These are phyloP conservation scores for Nicotiana attenuata DNA, from an alignment of 257 asterid species.

Conservation along the genomic window DNA sequence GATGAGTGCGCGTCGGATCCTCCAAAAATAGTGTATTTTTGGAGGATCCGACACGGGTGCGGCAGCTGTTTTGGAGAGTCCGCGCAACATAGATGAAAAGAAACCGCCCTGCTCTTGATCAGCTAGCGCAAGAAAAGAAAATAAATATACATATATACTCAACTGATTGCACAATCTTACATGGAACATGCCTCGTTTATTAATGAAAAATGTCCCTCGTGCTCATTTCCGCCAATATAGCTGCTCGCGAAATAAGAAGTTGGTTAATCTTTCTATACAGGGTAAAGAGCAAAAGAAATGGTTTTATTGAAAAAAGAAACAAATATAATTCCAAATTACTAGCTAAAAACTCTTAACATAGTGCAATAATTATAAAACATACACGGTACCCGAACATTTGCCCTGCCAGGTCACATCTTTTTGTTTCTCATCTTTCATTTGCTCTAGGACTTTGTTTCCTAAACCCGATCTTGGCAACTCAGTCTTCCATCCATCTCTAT, in stretches of 20 bases:
- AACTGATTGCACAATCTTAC: constrained; percentile 19
- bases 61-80: too few species aligned
- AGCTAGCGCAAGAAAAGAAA: neutral
- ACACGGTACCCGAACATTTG: constrained; percentile 99
- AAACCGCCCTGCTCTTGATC: neutral
- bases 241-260: constrained; percentile 37
- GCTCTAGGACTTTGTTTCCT: constrained; percentile 64
- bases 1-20: too few species aligned
- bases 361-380: constrained; percentile 33
- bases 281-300: constrained; percentile 7
- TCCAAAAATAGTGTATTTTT: too few species aligned
- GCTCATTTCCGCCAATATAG: constrained; percentile 84
- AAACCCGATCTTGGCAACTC: constrained; percentile 72
- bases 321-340: neutral
- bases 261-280: constrained; percentile 15
- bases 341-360: neutral
- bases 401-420: constrained; percentile 95
- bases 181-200: constrained; percentile 95
- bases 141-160: neutral
- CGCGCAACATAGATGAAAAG: too few species aligned
- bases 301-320: neutral
- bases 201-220: constrained; percentile 91
- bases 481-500: constrained; percentile 75
- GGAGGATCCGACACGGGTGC: too few species aligned
- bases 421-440: constrained; percentile 71